phyloP scores from a whole-genome alignment of 805 yeast genomes.

The Starmera pachycereana region DNA sequence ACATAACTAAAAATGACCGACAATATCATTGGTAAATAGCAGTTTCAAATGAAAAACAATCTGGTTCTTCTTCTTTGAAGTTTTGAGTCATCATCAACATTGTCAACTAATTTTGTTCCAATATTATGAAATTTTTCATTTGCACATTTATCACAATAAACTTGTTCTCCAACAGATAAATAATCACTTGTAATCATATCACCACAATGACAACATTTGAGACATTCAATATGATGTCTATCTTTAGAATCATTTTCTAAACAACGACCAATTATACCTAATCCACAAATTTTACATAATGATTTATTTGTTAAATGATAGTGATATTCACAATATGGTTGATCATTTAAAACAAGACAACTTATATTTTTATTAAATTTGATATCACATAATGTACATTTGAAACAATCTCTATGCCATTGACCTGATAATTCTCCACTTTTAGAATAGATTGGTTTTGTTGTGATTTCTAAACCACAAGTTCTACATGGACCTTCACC shows the following conservation, averaged over 20 bases:
- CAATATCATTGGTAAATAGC: no score
- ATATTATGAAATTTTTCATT: slow-evolving; percentile 1
- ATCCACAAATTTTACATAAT: slow-evolving; percentile 57
- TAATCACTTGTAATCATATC: slow-evolving; percentile 43
- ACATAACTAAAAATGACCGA: no score
- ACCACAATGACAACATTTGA: slow-evolving; percentile 56
- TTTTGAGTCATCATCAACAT: neutral
- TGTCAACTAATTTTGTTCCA: neutral
- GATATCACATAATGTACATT: slow-evolving; percentile 53
- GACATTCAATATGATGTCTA: slow-evolving; percentile 68
- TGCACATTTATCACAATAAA: slow-evolving; percentile 38
- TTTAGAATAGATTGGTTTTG: slow-evolving; percentile 73
- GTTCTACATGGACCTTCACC: slow-evolving; percentile 79
- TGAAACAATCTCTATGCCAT: slow-evolving; percentile 88
- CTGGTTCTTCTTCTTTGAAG: slow-evolving; percentile 19
- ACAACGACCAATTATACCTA: slow-evolving; percentile 86
- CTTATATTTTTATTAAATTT: slow-evolving; percentile 49
- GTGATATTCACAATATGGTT: slow-evolving; percentile 75
- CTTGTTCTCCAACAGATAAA: slow-evolving; percentile 34
- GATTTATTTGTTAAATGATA: slow-evolving; percentile 69
- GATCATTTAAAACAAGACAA: slow-evolving; percentile 69
- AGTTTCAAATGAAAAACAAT: neutral
- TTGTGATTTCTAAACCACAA: slow-evolving; percentile 45
- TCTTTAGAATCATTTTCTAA: slow-evolving; percentile 63
- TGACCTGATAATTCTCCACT: slow-evolving; percentile 78